Evolutionary conservation across 2,329 filamentous ascomycete species (phyloP), one percentile per base, ranked within the genome.

Genomic region (Corynespora cassiicola): DNA sequence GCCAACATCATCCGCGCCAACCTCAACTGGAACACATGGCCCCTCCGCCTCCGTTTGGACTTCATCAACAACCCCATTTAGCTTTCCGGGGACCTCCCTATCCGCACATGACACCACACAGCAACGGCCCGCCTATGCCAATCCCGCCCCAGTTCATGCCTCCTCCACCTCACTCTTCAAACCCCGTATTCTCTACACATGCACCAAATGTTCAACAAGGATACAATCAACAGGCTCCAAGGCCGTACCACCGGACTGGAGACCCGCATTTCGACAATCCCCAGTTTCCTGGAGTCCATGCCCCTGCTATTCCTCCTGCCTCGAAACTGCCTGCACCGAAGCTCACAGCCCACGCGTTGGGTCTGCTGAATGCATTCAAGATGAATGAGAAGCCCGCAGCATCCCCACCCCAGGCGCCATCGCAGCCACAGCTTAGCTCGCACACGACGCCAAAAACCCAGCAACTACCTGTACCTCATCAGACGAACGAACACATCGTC

Each of bases 361-460:
- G 74, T n/a, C 61, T 85, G 21, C 65, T 86, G 31, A 80, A 77
- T 50, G 73, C 78, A 1, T 84, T 86, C 68, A 84, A 77, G 43
- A 56, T 58, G 10, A 54, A 53, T 9, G 56, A 61, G 19, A 61
- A 60, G 34, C 50, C 57, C 36, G 41, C 51, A 25, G 30, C 45
- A 36, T 15, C 39, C 18, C 39, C 44, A 12, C 45, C 50, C 8
- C 36, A 48, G 26, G 21, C 37, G 21, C 39, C 47, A 6, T 19
- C 29, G 22, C 44, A 49, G 10, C 45, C 45, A 17, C 41, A 49
- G 21, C 52, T 53, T 39, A 48, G 34, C 20, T 36, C 47, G 9
- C 49, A 64, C 25, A 45, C 40, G 26, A 59, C 55, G 11, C 54
- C 58, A n/a, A 54, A 31, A 28, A 43, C 52, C 28, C 50, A 51